Evolutionary conservation across 2,329 filamentous ascomycete species (phyloP), one percentile per base, ranked within the genome.

Genomic region (Leptographium lundbergii): DNA sequence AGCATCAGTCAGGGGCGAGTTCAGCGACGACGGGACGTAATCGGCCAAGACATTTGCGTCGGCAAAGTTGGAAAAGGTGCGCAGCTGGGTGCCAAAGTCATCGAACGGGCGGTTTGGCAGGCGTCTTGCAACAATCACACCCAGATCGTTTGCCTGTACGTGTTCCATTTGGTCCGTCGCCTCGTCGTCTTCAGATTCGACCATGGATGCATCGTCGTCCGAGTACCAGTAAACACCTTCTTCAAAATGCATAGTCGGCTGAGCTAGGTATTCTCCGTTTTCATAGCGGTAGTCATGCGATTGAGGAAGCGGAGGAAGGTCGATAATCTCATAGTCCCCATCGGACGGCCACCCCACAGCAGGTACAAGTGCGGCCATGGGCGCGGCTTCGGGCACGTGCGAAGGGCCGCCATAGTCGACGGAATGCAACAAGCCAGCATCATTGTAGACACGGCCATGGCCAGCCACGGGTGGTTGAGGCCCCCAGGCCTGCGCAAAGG

Each of bases 1-100:
- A 3, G 84, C 81, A 63, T 96, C 90, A 65, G 85, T 88, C 32
- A 96, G 74, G 36, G 94, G 91, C 47, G 86, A 86, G 36, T 81
- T 82, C 25, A 78, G 73, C 4, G 82, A 79, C 1, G 82, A 82
- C 6, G 87, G 86, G 48, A 79, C 77, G 65, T 91, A 91, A 2
- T 80, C 83, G 17, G 83, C 78, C 53, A 91, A 75, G 36, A 78
- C 74, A 58, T 78, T 73, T 42, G 76, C 75, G 19, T 76, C 70
- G 0, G 74, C 74, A 65, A 77, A 75, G 4, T 73, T 70, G 3
- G 76, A 75, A 64, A 81, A 82, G 6, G 76, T 75, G 60, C 78
- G 72, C 52, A 79, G 70, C 22, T 73, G 73, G 0, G 75, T 76
- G 7, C 75, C 76, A 59, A 75, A 72, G 29, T 73, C 66, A 59